phyloP scores from a whole-genome alignment of 805 yeast species.

The Pichia nakasei region DNA sequence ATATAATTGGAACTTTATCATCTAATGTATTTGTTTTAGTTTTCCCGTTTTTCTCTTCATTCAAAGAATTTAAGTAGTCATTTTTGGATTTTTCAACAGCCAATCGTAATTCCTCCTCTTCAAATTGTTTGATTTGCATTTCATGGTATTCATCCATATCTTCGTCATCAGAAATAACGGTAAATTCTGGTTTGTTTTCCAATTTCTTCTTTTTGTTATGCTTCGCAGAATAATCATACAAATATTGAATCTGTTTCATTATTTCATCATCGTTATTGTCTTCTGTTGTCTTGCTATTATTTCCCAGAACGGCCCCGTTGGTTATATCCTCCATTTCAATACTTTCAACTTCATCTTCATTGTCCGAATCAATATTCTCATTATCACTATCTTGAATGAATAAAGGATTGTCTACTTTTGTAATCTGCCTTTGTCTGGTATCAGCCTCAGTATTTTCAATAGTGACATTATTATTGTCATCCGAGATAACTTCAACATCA shows the following conservation, averaged over 20 bases:
- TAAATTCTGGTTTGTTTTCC: slow-evolving; percentile 1
- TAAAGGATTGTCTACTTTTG: not conserved
- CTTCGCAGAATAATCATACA: slow-evolving; percentile 25
- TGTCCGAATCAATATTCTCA: not conserved
- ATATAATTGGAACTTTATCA: slow-evolving; percentile 14
- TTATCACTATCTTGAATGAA: slow-evolving; percentile 4
- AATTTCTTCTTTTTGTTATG: slow-evolving; percentile 14
- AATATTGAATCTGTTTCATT: slow-evolving; percentile 24
- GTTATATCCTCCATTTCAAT: slow-evolving; percentile 58
- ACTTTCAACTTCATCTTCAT: slow-evolving; percentile 32
- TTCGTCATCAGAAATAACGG: slow-evolving; percentile 14
- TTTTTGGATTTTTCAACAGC: slow-evolving; percentile 42
- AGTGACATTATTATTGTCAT: too few relatives aligned
- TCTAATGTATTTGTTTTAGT: not conserved
- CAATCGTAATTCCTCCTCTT: slow-evolving; percentile 26
- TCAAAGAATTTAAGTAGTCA: slow-evolving; percentile 29
- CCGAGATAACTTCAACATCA: slow-evolving; percentile 23
- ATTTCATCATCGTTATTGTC: slow-evolving; percentile 16
- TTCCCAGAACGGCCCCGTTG: slow-evolving; percentile 27
- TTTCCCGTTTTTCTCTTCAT: slow-evolving; percentile 14
- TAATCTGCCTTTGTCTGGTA: not conserved
- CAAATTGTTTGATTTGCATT: slow-evolving; percentile 13
- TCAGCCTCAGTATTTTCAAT: too few relatives aligned
- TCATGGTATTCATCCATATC: slow-evolving; percentile 10
- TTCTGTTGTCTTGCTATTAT: slow-evolving; percentile 2